phyloP scores from a whole-genome alignment of 805 yeast species.

The Starmerella potacharoeniae region DNA sequence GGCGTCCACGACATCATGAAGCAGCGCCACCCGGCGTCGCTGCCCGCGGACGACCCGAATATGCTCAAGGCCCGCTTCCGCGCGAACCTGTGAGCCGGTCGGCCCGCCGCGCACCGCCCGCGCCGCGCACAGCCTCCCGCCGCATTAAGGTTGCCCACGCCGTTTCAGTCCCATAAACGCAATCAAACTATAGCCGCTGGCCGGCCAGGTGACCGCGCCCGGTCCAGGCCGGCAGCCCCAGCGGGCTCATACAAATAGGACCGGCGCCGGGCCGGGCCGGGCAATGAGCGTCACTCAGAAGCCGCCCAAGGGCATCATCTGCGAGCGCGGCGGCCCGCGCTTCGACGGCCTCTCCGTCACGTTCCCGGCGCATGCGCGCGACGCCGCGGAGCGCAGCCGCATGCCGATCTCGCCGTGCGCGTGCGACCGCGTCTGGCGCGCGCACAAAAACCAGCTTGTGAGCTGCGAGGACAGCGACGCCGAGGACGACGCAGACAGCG shows the following conservation, averaged over 20 bases:
- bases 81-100: background rate
- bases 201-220: background rate
- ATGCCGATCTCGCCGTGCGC: background rate
- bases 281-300: no score
- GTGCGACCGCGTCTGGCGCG: background rate
- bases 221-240: no score
- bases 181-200: background rate
- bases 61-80: background rate
- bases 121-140: background rate
- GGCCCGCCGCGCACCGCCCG: no score
- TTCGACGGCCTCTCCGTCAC: background rate
- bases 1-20: slow-evolving; percentile 28
- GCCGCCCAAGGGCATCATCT: no score
- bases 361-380: background rate
- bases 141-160: background rate
- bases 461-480: background rate
- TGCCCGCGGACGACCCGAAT: background rate
- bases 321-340: no score
- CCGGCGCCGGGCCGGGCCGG: no score
- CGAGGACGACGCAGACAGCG: background rate
- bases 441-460: background rate
- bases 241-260: no score
- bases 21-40: background rate
- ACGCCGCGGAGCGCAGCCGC: background rate
- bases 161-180: background rate